phyloP scores from a whole-genome alignment of 768 basidiomycete species.

The Calocybe gangraenosa region DNA sequence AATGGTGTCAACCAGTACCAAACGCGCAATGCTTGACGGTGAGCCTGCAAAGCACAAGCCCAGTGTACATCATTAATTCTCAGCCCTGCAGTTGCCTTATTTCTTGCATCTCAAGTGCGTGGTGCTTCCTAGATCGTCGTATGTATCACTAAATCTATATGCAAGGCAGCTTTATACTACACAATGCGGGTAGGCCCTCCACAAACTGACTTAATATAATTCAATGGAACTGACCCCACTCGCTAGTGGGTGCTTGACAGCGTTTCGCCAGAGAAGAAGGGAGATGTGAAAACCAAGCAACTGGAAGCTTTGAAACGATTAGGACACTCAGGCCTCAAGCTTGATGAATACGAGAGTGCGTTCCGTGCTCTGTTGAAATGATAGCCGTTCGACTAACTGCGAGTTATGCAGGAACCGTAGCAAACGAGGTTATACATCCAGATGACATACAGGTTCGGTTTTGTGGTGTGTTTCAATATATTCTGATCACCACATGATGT shows the following conservation, averaged over 20 bases:
- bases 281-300: slow-evolving; percentile 65
- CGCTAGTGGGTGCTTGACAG: slow-evolving; percentile 64
- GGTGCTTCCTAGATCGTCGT: slow-evolving; percentile 5
- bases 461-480: slow-evolving; percentile 47
- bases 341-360: slow-evolving; percentile 91
- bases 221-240: background rate
- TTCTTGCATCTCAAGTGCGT: slow-evolving; percentile 48
- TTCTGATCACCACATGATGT: background rate
- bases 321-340: slow-evolving; percentile 66
- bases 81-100: slow-evolving; percentile 41
- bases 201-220: background rate
- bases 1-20: slow-evolving; percentile 16
- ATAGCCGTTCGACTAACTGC: no score
- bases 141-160: slow-evolving; percentile 19
- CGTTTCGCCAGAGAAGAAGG: slow-evolving; percentile 47
- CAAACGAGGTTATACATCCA: slow-evolving; percentile 89
- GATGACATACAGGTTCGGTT: slow-evolving; percentile 82
- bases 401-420: slow-evolving; percentile 63
- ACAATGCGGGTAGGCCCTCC: slow-evolving; percentile 55
- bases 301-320: slow-evolving; percentile 65
- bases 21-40: slow-evolving; percentile 19
- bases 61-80: slow-evolving; percentile 10
- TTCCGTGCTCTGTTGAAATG: background rate
- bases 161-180: slow-evolving; percentile 76
- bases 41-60: background rate